phyloP scores from a whole-genome alignment of 768 basidiomycete species.

The Auricularia cornea region DNA sequence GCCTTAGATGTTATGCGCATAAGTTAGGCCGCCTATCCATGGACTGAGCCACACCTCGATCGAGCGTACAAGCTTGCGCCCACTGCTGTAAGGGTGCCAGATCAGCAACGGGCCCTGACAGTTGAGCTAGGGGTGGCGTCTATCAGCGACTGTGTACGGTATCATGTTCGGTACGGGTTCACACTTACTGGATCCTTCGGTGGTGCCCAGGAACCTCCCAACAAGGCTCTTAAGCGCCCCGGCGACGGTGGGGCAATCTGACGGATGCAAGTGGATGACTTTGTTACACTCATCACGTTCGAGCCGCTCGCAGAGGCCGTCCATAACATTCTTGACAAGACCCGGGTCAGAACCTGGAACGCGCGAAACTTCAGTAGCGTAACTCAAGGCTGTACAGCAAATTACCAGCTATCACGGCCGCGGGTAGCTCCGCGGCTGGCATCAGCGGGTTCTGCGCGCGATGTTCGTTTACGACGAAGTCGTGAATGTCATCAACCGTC shows the following conservation, averaged over 20 bases:
- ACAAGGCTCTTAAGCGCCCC: conserved; percentile 50
- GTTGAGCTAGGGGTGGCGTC: no score
- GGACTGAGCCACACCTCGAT: conserved; percentile 26
- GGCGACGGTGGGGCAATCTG: conserved; percentile 45
- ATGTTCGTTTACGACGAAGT: conserved; percentile 39
- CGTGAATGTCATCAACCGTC: conserved; percentile 36
- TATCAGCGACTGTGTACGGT: neutral
- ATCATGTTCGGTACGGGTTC: neutral
- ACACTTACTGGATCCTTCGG: conserved; percentile 15
- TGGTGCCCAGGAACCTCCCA: conserved; percentile 40
- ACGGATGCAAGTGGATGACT: conserved; percentile 46
- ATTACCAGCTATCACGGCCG: conserved; percentile 49
- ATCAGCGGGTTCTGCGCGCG: conserved; percentile 40
- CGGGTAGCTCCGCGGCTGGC: conserved; percentile 54
- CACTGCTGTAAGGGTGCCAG: conserved; percentile 52
- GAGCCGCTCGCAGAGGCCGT: conserved; percentile 30
- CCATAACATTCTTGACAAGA: conserved; percentile 38
- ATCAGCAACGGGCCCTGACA: conserved; percentile 56
- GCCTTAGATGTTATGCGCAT: conserved; percentile 4
- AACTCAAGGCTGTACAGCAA: neutral
- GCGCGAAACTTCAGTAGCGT: neutral
- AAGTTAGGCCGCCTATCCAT: conserved; percentile 1
- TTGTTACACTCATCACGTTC: conserved; percentile 8
- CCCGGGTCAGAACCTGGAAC: conserved; percentile 33
- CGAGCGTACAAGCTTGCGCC: conserved; percentile 38